Conservation (phyloP, 257 asterid genomes). For the Leonotis leonurus region DNA sequence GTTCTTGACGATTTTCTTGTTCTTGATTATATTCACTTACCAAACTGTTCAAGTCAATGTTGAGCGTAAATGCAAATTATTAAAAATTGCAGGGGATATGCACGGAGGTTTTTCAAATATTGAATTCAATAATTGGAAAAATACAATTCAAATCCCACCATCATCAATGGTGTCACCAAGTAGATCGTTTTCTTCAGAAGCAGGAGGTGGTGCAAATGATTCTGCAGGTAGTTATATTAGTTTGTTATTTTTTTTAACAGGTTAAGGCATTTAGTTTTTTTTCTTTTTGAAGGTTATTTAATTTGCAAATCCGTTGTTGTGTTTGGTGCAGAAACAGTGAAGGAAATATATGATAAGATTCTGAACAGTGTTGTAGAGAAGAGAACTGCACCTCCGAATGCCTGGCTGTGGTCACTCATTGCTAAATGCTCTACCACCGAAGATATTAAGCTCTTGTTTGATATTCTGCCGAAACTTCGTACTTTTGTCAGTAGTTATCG, state of each 20-base stretch:
- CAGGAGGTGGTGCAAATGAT: constrained; percentile 24
- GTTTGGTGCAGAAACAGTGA: constrained; percentile 58
- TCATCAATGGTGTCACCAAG: constrained; percentile 20
- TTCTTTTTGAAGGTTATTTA: constrained; percentile 1
- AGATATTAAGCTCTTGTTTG: constrained; percentile 67
- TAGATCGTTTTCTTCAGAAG: constrained; percentile 46
- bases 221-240: constrained; percentile 39
- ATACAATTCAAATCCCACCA: constrained; percentile 9
- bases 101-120: constrained; percentile 11
- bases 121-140: constrained; percentile 13
- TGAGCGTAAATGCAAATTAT: too few relatives aligned
- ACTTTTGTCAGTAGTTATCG: constrained; percentile 51
- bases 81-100: constrained; percentile 28
- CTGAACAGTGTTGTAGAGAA: constrained; percentile 42
- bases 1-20: neutral
- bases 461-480: constrained; percentile 67
- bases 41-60: too few relatives aligned
- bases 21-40: neutral
- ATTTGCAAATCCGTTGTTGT: constrained; percentile 7
- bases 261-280: neutral
- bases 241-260: neutral
- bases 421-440: constrained; percentile 53
- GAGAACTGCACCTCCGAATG: constrained; percentile 86
- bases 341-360: constrained; percentile 61
- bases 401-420: constrained; percentile 73